These are phyloP conservation scores for Mallotus repandus DNA, from an alignment of 441 rosid genomes.

Conservation along the genomic window DNA sequence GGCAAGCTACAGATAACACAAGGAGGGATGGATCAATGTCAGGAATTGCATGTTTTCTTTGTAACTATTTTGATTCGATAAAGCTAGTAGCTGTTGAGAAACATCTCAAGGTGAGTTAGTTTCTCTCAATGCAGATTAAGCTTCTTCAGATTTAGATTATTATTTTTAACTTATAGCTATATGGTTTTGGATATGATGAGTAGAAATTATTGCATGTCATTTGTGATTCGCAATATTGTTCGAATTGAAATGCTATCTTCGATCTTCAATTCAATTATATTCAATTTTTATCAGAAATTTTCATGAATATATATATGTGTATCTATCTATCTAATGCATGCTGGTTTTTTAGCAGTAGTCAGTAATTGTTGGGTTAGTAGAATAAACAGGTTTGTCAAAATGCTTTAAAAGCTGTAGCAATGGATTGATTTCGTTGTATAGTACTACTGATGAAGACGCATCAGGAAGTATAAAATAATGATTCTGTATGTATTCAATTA, in stretches of 20 bases:
- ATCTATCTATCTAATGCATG: not conserved
- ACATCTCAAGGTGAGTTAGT: constrained; percentile 9
- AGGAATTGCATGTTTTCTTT: not conserved
- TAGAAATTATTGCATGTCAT: too few relatives aligned
- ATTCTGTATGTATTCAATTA: too few relatives aligned
- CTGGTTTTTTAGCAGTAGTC: not conserved
- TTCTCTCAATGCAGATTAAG: not conserved
- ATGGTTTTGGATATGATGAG: not conserved
- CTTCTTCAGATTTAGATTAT: not conserved
- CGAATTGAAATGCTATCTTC: not conserved
- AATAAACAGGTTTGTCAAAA: too few relatives aligned
- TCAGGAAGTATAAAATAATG: too few relatives aligned
- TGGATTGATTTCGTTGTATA: too few relatives aligned
- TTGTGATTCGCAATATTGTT: too few relatives aligned
- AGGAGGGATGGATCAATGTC: not conserved
- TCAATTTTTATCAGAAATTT: not conserved
- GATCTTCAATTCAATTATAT: not conserved
- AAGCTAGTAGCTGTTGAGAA: not conserved
- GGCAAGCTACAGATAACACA: too few relatives aligned
- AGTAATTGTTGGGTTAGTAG: not conserved
- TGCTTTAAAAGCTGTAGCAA: not conserved
- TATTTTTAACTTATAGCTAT: not conserved
- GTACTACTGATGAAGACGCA: too few relatives aligned
- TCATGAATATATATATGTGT: not conserved
- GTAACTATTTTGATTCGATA: not conserved